Evolutionary conservation across 2,329 filamentous ascomycete species (phyloP), one percentile per base, ranked within the genome.

Genomic region (Aspergillus pseudoterreus): DNA sequence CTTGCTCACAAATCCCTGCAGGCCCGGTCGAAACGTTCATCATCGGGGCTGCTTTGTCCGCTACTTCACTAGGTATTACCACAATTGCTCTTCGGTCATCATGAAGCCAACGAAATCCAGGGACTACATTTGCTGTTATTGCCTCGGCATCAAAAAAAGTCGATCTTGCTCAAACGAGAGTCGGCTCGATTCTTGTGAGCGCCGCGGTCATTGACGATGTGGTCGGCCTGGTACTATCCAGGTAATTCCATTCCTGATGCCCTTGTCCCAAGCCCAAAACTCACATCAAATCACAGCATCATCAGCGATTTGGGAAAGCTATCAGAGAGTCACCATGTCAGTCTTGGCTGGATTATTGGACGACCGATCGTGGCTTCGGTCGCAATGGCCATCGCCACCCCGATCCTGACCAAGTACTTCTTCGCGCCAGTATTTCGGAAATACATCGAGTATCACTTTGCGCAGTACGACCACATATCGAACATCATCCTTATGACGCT

Each of bases 181-280:
- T 77, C 1, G 73, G 75, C 15, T 71, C 72, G 10, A 67, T 78
- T 1, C 69, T 77, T 3, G 69, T 76, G 44, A 75, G 73, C 56
- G 75, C 75, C 0, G 75, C 75, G 9, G 71, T 78, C 19, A 74
- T 78, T 33, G 74, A 77, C 57, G 75, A 78, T 58, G 72, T 77
- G 1, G 68, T 71, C 1, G 75, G 74, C 2, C 68, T 78, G 10
- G 70, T 78, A 46, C 72, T 65, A 50, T 51, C 57, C 1, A 66
- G 64, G 64, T 65, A 19, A 39, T 44, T 45, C 2, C 22, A 21
- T 41, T 2, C 17, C 2, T 21, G 6, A 24, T 11, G 41, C 38
- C 24, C 41, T 24, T 27, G 19, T 12, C 11, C 15, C 10, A 12
- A 43, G 0, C 11, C 17, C 19, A 19, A 2, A 12, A 43, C 30